These are phyloP conservation scores for Lithohypha guttulata DNA, from an alignment of 2,329 filamentous ascomycete species.

Conservation along the genomic window DNA sequence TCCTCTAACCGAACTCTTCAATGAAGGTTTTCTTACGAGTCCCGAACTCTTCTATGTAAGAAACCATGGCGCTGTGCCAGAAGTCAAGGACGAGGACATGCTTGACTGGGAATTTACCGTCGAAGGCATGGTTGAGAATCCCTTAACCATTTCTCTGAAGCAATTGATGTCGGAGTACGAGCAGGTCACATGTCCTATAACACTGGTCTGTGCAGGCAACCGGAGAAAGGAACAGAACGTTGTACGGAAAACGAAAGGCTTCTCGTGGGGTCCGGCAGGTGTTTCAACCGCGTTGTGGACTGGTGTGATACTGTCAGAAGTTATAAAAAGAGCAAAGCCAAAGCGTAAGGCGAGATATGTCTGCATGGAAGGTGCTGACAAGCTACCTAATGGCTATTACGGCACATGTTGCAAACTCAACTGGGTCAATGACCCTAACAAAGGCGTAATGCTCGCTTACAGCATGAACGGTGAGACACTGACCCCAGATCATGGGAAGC, in stretches of 20 bases:
- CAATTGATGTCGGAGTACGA: constrained; percentile 65
- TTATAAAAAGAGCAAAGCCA: constrained; percentile 59
- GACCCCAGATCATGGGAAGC: constrained; percentile 74
- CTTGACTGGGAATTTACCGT: constrained; percentile 72
- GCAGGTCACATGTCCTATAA: constrained; percentile 75
- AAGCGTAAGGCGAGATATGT: constrained; percentile 64
- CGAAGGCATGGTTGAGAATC: constrained; percentile 74
- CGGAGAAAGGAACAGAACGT: constrained; percentile 86
- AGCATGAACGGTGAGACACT: constrained; percentile 82
- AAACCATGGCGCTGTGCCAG: constrained; percentile 76
- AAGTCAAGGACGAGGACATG: constrained; percentile 60
- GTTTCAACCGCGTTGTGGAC: constrained; percentile 83
- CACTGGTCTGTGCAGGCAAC: constrained; percentile 85
- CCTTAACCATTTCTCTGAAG: constrained; percentile 59
- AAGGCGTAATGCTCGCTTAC: constrained; percentile 76
- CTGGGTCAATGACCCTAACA: constrained; percentile 74
- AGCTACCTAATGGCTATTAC: constrained; percentile 77
- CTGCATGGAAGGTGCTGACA: constrained; percentile 85
- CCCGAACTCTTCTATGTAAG: constrained; percentile 84
- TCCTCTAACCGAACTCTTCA: constrained; percentile 65
- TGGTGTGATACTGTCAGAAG: constrained; percentile 62
- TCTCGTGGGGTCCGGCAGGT: constrained; percentile 85
- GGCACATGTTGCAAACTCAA: constrained; percentile 80
- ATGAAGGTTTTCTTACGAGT: constrained; percentile 70
- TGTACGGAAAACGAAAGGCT: constrained; percentile 82